These are phyloP conservation scores for Tulasnella sp. DNA, from an alignment of 768 basidiomycete genomes.

Conservation along the genomic window DNA sequence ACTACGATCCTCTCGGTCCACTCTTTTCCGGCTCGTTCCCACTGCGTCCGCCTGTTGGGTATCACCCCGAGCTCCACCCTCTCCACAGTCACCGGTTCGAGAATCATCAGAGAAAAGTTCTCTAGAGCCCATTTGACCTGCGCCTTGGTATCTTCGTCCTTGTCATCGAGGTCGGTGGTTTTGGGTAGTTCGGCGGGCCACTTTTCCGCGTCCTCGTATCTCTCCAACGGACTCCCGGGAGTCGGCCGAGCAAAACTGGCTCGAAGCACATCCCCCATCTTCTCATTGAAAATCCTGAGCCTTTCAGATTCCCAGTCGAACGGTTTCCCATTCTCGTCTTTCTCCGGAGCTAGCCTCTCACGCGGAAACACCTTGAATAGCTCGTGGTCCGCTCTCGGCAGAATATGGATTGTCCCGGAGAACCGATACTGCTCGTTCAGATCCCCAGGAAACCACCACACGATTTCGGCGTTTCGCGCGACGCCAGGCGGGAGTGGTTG, in stretches of 20 bases:
- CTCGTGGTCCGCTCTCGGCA: conserved; percentile 43
- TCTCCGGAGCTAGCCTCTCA: conserved; percentile 30
- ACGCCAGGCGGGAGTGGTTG: conserved; percentile 20
- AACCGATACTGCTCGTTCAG: conserved; percentile 69
- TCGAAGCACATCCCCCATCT: conserved; percentile 53
- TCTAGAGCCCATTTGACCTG: conserved; percentile 47
- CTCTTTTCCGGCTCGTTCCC: conserved; percentile 36
- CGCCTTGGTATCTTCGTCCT: conserved; percentile 39
- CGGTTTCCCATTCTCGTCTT: conserved; percentile 27
- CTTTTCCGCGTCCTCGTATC: conserved; percentile 48
- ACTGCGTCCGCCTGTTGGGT: conserved; percentile 54
- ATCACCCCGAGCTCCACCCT: conserved; percentile 50
- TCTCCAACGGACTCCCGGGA: conserved; percentile 49
- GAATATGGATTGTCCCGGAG: conserved; percentile 46
- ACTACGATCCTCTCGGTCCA: conserved; percentile 61
- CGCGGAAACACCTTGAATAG: conserved; percentile 33
- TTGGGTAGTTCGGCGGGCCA: conserved; percentile 55
- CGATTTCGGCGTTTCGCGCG: conserved; percentile 48
- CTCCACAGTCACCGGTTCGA: conserved; percentile 67
- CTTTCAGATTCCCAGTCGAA: conserved; percentile 58
- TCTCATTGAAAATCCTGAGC: conserved; percentile 45
- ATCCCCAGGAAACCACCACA: conserved; percentile 60
- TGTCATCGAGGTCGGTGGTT: conserved; percentile 33
- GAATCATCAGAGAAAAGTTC: conserved; percentile 63
- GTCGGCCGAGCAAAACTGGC: conserved; percentile 64